Evolutionary conservation across 169 alveolate genomes (phyloP), one percentile per base, ranked within the genome.

Genomic region (Eimeria falciformis): DNA sequence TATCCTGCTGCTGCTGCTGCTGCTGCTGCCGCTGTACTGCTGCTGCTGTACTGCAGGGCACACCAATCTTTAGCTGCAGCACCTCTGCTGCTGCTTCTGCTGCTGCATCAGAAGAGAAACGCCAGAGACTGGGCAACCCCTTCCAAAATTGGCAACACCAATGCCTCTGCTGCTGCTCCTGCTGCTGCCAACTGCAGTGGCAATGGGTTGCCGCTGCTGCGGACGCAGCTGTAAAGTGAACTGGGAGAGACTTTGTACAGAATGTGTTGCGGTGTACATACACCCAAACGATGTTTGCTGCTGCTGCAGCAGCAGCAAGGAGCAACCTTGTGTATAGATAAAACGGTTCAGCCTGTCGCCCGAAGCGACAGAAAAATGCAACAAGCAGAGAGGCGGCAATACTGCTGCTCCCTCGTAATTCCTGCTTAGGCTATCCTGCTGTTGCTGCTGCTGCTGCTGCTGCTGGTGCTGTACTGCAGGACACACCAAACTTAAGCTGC

Each of bases 171-270:
- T 18, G 43, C 27, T 66, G 45, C 77, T 66, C 46, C 77, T 66
- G 77, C 77, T 12, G 77, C 77, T 66, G 77, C 77, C 77, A 12
- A 25, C 77, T 5, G 43, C 45, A 66, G 40, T n/a, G 5, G 77
- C 77, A 66, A n/a, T n/a, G n/a, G n/a, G n/a, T n/a, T n/a, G 77
- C 77, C n/a, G 14, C 77, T 25, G 77, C 6, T 66, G 43, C 77
- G 3, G 43, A 9, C n/a, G 77, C 29, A n/a, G 11, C 77, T 3
- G 40, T 45, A 12, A 45, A 37, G 27, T 37, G 23, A 9, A 66
- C 33, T 4, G 45, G 46, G 3, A n/a, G 46, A 50, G 58, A 7
- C 7, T 50, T 50, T 50, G 14, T 50, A 14, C 7, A 7, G 14
- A 50, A 50, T 7, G 7, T 14, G 21, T 50, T 3, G 43, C 77